A percentile compares a stretch with the other conserved stretches of the same genome.
Conservation (phyloP, 352 stramenopile genomes). For the Elongisporangium anandrum region DNA sequence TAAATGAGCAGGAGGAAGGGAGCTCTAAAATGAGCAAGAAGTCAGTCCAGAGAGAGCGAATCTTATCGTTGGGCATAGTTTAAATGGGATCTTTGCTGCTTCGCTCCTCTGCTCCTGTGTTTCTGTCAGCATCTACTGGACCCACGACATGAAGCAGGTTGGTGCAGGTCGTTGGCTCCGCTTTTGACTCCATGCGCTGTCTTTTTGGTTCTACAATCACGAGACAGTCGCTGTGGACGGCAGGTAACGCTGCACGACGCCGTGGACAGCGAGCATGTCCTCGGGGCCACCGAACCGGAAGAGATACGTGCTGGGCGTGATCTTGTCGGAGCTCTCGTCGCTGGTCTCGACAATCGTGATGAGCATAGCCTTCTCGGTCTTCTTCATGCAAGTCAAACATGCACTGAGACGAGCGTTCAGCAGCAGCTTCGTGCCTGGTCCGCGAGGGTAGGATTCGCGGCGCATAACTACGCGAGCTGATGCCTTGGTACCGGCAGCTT, state of each 20-base stretch:
- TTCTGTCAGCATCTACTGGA: not conserved
- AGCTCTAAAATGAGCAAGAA: not conserved
- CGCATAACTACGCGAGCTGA: constrained; percentile 73
- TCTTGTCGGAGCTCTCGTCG: constrained; percentile 32
- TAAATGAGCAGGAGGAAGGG: not conserved
- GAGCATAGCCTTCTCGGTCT: constrained; percentile 76
- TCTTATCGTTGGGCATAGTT: not conserved
- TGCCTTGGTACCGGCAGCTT: constrained; percentile 32
- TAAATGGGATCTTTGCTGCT: not conserved
- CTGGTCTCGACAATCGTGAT: constrained; percentile 53
- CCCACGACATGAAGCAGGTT: not conserved
- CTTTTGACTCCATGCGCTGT: not conserved
- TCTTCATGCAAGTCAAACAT: constrained; percentile 59
- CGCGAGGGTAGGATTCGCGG: constrained; percentile 66
- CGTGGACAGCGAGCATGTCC: constrained; percentile 49
- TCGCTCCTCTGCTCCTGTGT: not conserved
- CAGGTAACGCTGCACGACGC: constrained; percentile 37
- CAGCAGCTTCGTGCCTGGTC: constrained; percentile 72
- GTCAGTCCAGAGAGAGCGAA: not conserved
- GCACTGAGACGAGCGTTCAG: constrained; percentile 64
- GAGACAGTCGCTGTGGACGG: constrained; percentile 16
- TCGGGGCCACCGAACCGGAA: constrained; percentile 57
- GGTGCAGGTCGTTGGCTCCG: not conserved
- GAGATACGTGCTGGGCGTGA: constrained; percentile 70
- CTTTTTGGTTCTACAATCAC: constrained; percentile 2